A percentile compares a stretch with the other conserved stretches of the same genome.
phyloP scores from a whole-genome alignment of 1,284 basidiomycete genomes.

The Sporisorium sorghi region DNA sequence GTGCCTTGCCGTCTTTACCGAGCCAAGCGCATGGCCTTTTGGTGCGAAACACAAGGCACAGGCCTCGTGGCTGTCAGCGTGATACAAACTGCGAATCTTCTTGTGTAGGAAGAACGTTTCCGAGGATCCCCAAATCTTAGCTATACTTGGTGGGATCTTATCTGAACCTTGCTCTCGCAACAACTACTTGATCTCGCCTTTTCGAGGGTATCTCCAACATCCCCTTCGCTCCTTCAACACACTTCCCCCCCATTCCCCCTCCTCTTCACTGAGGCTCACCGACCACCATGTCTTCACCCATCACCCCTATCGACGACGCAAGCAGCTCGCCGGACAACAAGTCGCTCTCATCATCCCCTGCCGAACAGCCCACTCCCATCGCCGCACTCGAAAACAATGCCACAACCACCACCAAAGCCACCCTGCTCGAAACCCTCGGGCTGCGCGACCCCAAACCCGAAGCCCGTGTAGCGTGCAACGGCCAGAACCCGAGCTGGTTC shows the following conservation, averaged over 20 bases:
- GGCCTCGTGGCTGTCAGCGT: slow-evolving; percentile 9
- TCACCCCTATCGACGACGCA: slow-evolving; percentile 10
- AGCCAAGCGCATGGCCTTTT: slow-evolving; percentile 17
- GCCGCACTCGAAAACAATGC: neutral
- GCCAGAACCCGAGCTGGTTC: slow-evolving; percentile 45
- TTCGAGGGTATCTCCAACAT: neutral
- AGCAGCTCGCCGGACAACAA: slow-evolving; percentile 27
- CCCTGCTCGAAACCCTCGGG: slow-evolving; percentile 35
- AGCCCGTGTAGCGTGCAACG: slow-evolving; percentile 34
- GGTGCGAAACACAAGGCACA: neutral
- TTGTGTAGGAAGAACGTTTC: neutral
- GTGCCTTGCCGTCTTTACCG: slow-evolving; percentile 14
- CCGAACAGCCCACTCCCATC: slow-evolving; percentile 7
- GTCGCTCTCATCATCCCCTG: slow-evolving; percentile 16
- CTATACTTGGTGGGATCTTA: too few species aligned
- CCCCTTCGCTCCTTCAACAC: neutral
- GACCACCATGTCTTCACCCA: slow-evolving; percentile 17
- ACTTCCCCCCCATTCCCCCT: too few species aligned
- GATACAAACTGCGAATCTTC: neutral
- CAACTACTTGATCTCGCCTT: slow-evolving; percentile 1
- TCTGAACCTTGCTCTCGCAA: too few species aligned
- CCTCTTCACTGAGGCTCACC: neutral
- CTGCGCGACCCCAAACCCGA: slow-evolving; percentile 44
- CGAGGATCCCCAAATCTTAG: too few species aligned
- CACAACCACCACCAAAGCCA: slow-evolving; percentile 24